Base-by-base conservation (phyloP, 2,329 filamentous ascomycete genomes). In the Albifimbria verrucaria region DNA sequence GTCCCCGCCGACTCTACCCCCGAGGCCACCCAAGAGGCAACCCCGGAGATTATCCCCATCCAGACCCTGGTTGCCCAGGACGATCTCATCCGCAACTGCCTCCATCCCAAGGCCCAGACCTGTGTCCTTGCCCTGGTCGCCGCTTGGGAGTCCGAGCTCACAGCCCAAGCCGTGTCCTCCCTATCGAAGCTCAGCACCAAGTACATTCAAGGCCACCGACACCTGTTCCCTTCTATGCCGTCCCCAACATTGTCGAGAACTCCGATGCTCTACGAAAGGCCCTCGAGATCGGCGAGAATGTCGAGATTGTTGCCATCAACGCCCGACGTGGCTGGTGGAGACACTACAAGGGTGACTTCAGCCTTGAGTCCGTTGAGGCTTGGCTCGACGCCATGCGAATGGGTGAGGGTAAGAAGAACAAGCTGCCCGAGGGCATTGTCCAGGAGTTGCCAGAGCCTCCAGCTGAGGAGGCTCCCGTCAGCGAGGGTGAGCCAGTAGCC, bases 321-420 rank as follows among this genome's bases (percentile, higher is more conserved):
- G 88, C 83, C 26, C 91, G 92, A 64, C 85, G 92, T 51, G 81
- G 82, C 42, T 99, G 94, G 94, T 95, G 87, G 83, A 87, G 88
- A 63, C 82, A 81, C 53, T 94, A 90, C 68, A 74, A 82, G 47
- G 83, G 80, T 3, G 74, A 81, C 43, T 85, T 85, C 44, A 82
- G 81, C 51, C 66, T 78, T 22, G 76, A 81, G 51, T 81, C 79
- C 23, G 75, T 99, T 25, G 90, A 96, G 73, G 75, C 77, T 56
- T 99, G 93, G 91, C 83, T 99, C 54, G 94, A 99, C 65, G 80
- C 83, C n/a, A 91, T 97, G 57, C 86, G 91, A 36, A 81, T 99
- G 78, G 90, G 92, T 50, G 93, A 97, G 66, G 89, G 90, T 2
- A 74, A 81, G 54, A 97, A 93, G 78, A 80, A 85, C 63, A 89